Percentiles rank a stretch among this genome's conserved stretches.
phyloP scores from a whole-genome alignment of 106 monocot genomes.

The Hemerocallis citrina region DNA sequence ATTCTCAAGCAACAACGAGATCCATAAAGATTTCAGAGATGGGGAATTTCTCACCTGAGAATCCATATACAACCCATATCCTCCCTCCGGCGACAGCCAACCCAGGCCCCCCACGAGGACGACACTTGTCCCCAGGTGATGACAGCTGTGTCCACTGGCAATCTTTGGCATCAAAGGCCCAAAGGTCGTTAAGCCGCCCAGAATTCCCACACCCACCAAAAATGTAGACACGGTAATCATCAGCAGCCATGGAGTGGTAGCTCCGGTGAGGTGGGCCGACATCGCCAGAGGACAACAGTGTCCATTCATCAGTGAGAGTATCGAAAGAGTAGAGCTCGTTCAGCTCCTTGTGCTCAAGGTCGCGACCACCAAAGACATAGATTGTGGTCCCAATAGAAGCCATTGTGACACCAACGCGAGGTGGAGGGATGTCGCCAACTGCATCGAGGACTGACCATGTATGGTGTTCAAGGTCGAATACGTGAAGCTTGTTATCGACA shows the following conservation, averaged over 20 bases:
- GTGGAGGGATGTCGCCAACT: conserved; percentile 56
- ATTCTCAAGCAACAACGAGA: too few relatives aligned
- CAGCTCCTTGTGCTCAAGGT: conserved; percentile 72
- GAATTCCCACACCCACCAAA: conserved; percentile 83
- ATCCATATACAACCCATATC: conserved; percentile 87
- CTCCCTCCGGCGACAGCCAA: conserved; percentile 38
- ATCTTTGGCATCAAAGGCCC: conserved; percentile 42
- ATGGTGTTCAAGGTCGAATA: conserved; percentile 50
- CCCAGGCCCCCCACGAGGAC: conserved; percentile 64
- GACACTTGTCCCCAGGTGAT: conserved; percentile 38
- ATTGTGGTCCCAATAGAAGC: conserved; percentile 38
- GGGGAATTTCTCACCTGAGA: conserved; percentile 60
- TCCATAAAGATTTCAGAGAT: too few relatives aligned
- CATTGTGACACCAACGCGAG: conserved; percentile 89
- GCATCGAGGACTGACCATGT: conserved; percentile 49
- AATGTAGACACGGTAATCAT: conserved; percentile 38
- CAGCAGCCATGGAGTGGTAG: conserved; percentile 83
- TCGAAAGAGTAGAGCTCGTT: conserved; percentile 85
- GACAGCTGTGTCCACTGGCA: conserved; percentile 52
- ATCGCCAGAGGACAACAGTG: conserved; percentile 52
- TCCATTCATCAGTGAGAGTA: conserved; percentile 45
- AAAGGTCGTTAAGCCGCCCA: conserved; percentile 71
- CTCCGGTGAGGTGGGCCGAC: conserved; percentile 65
- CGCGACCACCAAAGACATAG: conserved; percentile 87
- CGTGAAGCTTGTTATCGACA: conserved; percentile 79